Conservation (phyloP, 495 filamentous ascomycete species). For the Hypoxylon fragiforme region DNA sequence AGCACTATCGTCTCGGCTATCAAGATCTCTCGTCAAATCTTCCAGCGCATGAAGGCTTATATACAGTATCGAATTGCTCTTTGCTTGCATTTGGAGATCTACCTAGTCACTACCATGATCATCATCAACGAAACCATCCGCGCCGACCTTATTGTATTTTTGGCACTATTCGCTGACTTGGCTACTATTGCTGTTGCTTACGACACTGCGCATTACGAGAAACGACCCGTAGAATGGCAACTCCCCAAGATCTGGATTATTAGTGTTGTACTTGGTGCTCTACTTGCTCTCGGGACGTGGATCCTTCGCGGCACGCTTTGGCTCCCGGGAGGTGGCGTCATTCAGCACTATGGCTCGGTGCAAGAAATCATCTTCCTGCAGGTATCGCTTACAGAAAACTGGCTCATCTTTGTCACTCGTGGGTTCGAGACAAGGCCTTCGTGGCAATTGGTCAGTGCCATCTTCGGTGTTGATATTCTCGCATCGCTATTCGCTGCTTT, state of each 20-base stretch:
- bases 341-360: conserved; percentile 78
- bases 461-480: conserved; percentile 75
- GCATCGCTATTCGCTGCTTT: conserved; percentile 79
- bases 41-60: conserved; percentile 95
- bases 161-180: conserved; percentile 89
- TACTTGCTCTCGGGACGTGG: conserved; percentile 80
- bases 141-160: conserved; percentile 82
- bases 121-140: conserved; percentile 79
- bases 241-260: conserved; percentile 87
- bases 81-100: conserved; percentile 83
- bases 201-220: conserved; percentile 84
- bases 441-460: conserved; percentile 73
- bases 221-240: conserved; percentile 88
- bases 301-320: conserved; percentile 77
- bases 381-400: conserved; percentile 87
- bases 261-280: conserved; percentile 73
- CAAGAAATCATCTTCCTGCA: conserved; percentile 84
- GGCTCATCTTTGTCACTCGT: conserved; percentile 93
- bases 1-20: conserved; percentile 88
- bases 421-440: conserved; percentile 79
- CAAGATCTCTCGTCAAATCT: conserved; percentile 90
- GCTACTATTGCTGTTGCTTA: conserved; percentile 89
- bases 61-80: conserved; percentile 92
- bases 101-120: conserved; percentile 84
- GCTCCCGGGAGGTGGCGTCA: conserved; percentile 70